Evolutionary conservation across 2,329 filamentous ascomycete genomes (phyloP).

Genomic region (Coniochaeta hoffmannii): DNA sequence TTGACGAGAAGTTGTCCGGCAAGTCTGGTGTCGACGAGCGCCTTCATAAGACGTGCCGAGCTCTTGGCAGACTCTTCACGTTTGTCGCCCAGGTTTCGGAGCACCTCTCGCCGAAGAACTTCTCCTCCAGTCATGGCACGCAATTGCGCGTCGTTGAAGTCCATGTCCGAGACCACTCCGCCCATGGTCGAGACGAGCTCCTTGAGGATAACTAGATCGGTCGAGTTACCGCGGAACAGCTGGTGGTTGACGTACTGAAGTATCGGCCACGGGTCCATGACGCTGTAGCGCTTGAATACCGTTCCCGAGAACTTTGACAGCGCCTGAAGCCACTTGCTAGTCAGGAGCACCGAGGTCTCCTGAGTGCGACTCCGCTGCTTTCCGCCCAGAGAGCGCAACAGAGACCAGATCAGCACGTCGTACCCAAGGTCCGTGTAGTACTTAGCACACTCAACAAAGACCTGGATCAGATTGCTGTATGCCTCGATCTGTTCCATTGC

Average conservation of each 20-base stretch:
- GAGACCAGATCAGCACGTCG: slow-evolving; percentile 86
- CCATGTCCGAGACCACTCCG: slow-evolving; percentile 78
- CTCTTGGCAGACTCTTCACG: slow-evolving; percentile 69
- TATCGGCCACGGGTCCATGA: slow-evolving; percentile 77
- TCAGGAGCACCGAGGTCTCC: slow-evolving; percentile 59
- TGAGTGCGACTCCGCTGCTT: slow-evolving; percentile 57
- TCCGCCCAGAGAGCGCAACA: slow-evolving; percentile 65
- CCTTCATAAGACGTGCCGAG: slow-evolving; percentile 71
- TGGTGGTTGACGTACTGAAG: slow-evolving; percentile 86
- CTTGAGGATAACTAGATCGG: slow-evolving; percentile 83
- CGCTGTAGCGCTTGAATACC: slow-evolving; percentile 78
- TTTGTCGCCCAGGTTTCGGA: slow-evolving; percentile 73
- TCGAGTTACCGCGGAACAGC: slow-evolving; percentile 73
- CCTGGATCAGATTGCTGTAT: slow-evolving; percentile 91
- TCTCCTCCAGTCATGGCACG: slow-evolving; percentile 83
- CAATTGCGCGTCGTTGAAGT: slow-evolving; percentile 84
- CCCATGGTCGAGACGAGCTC: slow-evolving; percentile 91
- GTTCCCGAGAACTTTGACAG: slow-evolving; percentile 86
- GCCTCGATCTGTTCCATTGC: slow-evolving; percentile 87
- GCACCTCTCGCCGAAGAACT: slow-evolving; percentile 68
- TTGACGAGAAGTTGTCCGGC: slow-evolving; percentile 80
- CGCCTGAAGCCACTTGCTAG: slow-evolving; percentile 87
- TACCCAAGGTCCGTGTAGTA: slow-evolving; percentile 92
- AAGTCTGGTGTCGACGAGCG: slow-evolving; percentile 69
- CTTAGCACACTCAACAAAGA: slow-evolving; percentile 86